Base-by-base conservation (phyloP, 2,329 filamentous ascomycete genomes). In the Claviceps pazoutovae region DNA sequence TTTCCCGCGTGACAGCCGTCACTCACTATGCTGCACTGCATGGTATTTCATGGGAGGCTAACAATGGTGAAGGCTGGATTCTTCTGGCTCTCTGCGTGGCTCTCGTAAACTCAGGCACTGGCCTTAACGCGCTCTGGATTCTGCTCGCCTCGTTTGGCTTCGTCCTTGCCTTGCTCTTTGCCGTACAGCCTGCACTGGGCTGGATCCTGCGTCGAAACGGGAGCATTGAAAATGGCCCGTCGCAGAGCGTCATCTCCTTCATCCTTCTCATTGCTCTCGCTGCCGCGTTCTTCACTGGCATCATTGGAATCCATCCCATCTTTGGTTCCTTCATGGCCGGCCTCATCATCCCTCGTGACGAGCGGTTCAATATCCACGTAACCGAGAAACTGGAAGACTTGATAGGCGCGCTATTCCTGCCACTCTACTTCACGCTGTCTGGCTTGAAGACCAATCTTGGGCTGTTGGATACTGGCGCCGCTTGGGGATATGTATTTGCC, bases 371-470 rank as follows among this genome's bases (percentile, higher is more conserved):
- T 21, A 93, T 95, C 67, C 90, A 90, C 58, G 72, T 95, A 42
- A 93, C 88, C 0, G 89, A 95, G 63, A 96, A 96, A 72, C 83
- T 97, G 54, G 91, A 97, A 65, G 91, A 97, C 74, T 71, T 96
- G 11, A 83, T 96, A 34, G 81, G 83, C 0, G 83, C 86, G 1
- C 70, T 97, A 1, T 89, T 97, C 59, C 67, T 96, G 9, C 91
- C 91, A 0, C 78, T 97, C 1, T 97, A 96, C 65, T 97, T 97
- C 69, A 89, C 90, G 0, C 78, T 95, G 1, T 96, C 91, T 1
- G 91, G 91, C 3, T 72, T 97, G 7, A 90, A 82, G 64, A 97
- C 91, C 8, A 82, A 97, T 60, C 72, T 97, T 38, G 90, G 90
- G 19, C 74, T 96, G 7, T 74, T 97, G 41, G 76, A 95, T 58